phyloP scores from a whole-genome alignment of 2,329 filamentous ascomycete species.

The Beauveria caledonica region DNA sequence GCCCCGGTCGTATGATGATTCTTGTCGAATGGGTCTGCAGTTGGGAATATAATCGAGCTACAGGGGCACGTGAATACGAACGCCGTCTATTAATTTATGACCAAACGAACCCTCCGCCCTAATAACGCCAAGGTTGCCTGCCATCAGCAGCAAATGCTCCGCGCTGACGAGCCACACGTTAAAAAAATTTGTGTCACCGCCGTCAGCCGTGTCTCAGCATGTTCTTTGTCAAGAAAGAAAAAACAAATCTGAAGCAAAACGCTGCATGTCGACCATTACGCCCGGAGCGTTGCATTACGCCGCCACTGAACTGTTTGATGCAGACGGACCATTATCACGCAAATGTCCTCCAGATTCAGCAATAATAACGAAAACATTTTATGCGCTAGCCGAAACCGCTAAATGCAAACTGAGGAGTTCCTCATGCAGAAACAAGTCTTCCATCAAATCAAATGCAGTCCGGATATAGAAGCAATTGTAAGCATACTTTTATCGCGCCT shows the following conservation, averaged over 20 bases:
- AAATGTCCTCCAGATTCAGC: not conserved
- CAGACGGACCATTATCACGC: not conserved
- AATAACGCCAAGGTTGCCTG: not conserved
- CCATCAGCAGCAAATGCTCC: not conserved
- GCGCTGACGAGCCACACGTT: not conserved
- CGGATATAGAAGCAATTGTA: not conserved
- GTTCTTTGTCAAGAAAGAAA: too few relatives aligned
- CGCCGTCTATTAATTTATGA: not conserved
- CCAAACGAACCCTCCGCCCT: not conserved
- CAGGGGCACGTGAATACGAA: not conserved
- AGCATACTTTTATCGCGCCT: not conserved
- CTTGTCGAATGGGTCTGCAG: not conserved
- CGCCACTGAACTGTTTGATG: not conserved
- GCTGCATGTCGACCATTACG: not conserved
- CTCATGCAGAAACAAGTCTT: not conserved
- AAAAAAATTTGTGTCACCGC: not conserved
- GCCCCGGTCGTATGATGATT: not conserved
- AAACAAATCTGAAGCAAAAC: not conserved
- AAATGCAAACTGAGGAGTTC: not conserved
- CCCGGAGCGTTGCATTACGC: not conserved
- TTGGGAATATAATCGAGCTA: not conserved
- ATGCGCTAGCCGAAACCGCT: too few relatives aligned
- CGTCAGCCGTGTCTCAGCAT: not conserved
- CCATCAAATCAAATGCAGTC: not conserved
- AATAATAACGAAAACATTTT: not conserved